Percentiles rank a stretch among this genome's conserved stretches.
Evolutionary conservation across 2,329 filamentous ascomycete genomes (phyloP).

Genomic region (Fusarium sp.): DNA sequence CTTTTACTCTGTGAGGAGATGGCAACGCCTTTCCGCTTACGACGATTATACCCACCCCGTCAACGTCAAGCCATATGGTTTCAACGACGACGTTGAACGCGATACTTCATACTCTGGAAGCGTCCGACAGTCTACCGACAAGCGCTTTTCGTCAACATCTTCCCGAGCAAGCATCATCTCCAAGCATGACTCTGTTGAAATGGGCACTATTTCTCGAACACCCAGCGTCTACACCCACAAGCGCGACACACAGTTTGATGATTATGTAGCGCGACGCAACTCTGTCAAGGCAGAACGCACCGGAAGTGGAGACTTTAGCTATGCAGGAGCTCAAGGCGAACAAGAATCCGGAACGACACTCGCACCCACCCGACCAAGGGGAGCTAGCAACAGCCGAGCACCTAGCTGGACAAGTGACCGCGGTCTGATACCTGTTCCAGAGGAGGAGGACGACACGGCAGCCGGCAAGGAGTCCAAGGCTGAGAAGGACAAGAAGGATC

Average conservation of each 20-base stretch:
- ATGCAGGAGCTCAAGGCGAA: slow-evolving; percentile 38
- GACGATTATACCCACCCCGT: slow-evolving; percentile 66
- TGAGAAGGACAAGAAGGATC: slow-evolving; percentile 44
- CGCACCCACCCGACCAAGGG: slow-evolving; percentile 46
- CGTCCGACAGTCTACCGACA: slow-evolving; percentile 47
- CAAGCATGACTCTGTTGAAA: slow-evolving; percentile 41
- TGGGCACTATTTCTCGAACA: slow-evolving; percentile 45
- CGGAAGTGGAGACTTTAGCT: slow-evolving; percentile 54
- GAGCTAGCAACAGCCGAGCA: slow-evolving; percentile 50
- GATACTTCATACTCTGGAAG: slow-evolving; percentile 46
- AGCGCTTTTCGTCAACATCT: slow-evolving; percentile 47
- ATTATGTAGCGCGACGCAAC: slow-evolving; percentile 58
- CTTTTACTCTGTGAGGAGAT: slow-evolving; percentile 63
- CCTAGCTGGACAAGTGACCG: slow-evolving; percentile 58
- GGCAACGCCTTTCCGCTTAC: slow-evolving; percentile 64
- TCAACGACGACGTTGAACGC: slow-evolving; percentile 54
- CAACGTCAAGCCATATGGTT: slow-evolving; percentile 66
- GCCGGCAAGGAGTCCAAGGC: slow-evolving; percentile 34
- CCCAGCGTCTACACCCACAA: slow-evolving; percentile 60
- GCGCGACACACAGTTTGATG: slow-evolving; percentile 65
- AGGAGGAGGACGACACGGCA: slow-evolving; percentile 54
- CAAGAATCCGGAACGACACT: slow-evolving; percentile 33
- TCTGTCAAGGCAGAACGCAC: slow-evolving; percentile 48
- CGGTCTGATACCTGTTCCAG: slow-evolving; percentile 57
- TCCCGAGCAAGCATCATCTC: slow-evolving; percentile 52